These are phyloP conservation scores for Tricholoma sp. DNA, from an alignment of 768 basidiomycete genomes.

Conservation along the genomic window DNA sequence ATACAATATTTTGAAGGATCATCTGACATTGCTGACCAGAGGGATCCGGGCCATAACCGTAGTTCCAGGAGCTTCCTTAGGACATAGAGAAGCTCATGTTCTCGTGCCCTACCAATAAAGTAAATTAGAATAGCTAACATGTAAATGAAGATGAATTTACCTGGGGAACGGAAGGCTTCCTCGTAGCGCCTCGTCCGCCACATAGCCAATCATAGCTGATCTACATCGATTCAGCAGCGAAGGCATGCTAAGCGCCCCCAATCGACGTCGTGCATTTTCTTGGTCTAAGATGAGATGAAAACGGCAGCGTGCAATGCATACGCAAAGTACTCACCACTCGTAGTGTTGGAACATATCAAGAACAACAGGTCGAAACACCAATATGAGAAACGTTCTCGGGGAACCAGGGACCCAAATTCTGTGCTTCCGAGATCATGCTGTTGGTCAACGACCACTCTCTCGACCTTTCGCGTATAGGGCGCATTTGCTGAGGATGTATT, in stretches of 20 bases:
- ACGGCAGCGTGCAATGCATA: background rate
- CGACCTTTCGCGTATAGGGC: conserved; percentile 20
- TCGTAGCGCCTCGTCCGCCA: conserved; percentile 82
- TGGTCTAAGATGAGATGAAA: conserved; percentile 40
- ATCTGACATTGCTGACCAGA: conserved; percentile 74
- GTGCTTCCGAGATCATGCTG: conserved; percentile 53
- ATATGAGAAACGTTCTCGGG: conserved; percentile 83
- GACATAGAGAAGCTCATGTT: conserved; percentile 87
- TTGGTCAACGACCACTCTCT: conserved; percentile 32
- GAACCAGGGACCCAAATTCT: conserved; percentile 46
- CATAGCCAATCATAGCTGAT: conserved; percentile 59
- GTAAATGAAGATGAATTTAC: conserved; percentile 27
- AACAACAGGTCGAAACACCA: conserved; percentile 92
- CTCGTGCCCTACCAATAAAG: conserved; percentile 52
- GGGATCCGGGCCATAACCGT: conserved; percentile 66
- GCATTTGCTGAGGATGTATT: background rate
- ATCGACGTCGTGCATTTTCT: conserved; percentile 52
- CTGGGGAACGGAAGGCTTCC: conserved; percentile 86
- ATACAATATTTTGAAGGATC: conserved; percentile 49
- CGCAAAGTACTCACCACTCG: conserved; percentile 41
- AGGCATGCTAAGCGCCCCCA: conserved; percentile 71
- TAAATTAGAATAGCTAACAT: background rate
- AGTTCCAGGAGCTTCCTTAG: conserved; percentile 71
- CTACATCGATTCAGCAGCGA: conserved; percentile 75
- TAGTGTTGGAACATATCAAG: conserved; percentile 65